Evolutionary conservation across 495 filamentous ascomycete genomes (phyloP).

Genomic region (Penicillium flavigenum): DNA sequence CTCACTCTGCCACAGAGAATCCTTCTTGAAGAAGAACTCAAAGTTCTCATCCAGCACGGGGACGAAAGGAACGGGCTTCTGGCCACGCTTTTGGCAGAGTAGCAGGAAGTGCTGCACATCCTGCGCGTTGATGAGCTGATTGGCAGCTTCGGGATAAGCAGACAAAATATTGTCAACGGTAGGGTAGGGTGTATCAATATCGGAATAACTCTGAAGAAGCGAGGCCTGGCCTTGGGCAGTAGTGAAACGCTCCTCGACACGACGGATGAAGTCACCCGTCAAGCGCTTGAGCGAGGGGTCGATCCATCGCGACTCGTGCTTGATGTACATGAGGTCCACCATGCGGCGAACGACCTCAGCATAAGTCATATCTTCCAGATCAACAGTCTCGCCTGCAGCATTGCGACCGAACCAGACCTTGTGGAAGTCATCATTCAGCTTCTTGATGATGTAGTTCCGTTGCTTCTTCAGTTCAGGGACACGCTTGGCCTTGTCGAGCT

Average conservation of each 20-base stretch:
- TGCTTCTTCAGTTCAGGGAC: conserved; percentile 88
- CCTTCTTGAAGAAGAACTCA: conserved; percentile 99
- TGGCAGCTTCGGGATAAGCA: conserved; percentile 79
- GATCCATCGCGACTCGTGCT: conserved; percentile 92
- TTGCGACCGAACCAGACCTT: conserved; percentile 99
- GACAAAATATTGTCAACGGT: conserved; percentile 75
- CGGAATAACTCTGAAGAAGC: conserved; percentile 78
- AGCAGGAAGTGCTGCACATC: conserved; percentile 95
- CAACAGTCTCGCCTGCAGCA: conserved; percentile 70
- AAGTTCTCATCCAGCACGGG: conserved; percentile 92
- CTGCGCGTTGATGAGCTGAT: conserved; percentile 93
- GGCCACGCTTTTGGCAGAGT: conserved; percentile 86
- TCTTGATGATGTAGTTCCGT: conserved; percentile 92
- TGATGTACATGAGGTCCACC: conserved; percentile 95
- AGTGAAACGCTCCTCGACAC: conserved; percentile 90
- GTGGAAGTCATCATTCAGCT: conserved; percentile 96
- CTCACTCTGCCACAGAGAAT: conserved; percentile 99
- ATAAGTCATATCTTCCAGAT: conserved; percentile 98
- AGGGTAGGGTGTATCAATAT: conserved; percentile 79
- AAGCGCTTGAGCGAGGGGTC: conserved; percentile 78
- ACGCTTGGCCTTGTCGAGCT: conserved; percentile 90
- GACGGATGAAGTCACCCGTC: conserved; percentile 91
- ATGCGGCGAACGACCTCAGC: conserved; percentile 87
- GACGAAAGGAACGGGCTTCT: conserved; percentile 97
- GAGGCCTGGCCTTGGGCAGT: conserved; percentile 64